A percentile compares a stretch with the other conserved stretches of the same genome.
Conservation (phyloP, 768 basidiomycete species). For the Lentinula edodes region DNA sequence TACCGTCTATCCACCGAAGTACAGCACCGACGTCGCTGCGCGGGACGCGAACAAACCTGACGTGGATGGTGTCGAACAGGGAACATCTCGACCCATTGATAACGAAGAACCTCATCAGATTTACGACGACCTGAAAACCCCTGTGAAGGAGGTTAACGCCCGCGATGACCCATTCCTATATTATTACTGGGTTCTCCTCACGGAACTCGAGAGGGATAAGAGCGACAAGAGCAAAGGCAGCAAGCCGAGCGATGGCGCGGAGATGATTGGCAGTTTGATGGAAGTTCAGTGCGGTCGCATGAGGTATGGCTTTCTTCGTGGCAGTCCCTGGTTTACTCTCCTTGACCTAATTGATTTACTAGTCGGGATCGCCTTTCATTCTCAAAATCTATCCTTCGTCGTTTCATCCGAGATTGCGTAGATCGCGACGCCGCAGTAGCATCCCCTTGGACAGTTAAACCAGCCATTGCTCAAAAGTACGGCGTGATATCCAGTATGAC, state of each 20-base stretch:
- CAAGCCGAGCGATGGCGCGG: slow-evolving; percentile 51
- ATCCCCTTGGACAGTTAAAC: slow-evolving; percentile 95
- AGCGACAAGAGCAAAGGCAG: slow-evolving; percentile 54
- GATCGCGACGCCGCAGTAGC: slow-evolving; percentile 89
- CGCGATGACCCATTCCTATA: slow-evolving; percentile 80
- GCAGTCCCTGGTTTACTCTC: not conserved
- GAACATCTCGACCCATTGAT: slow-evolving; percentile 28
- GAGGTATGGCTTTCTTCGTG: slow-evolving; percentile 46
- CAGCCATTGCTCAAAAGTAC: slow-evolving; percentile 75
- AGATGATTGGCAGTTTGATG: slow-evolving; percentile 72
- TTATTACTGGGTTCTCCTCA: slow-evolving; percentile 82
- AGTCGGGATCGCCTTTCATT: slow-evolving; percentile 95
- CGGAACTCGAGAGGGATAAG: slow-evolving; percentile 71
- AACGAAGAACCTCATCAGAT: slow-evolving; percentile 61
- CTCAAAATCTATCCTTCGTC: slow-evolving; percentile 93
- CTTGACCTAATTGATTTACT: slow-evolving; percentile 5
- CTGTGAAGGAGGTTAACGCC: slow-evolving; percentile 61
- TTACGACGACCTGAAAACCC: slow-evolving; percentile 73
- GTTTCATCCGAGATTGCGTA: slow-evolving; percentile 94
- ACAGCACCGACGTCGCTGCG: slow-evolving; percentile 37
- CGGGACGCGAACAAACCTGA: slow-evolving; percentile 47
- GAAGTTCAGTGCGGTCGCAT: slow-evolving; percentile 78
- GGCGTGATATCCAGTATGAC: slow-evolving; percentile 84
- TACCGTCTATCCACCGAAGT: slow-evolving; percentile 68
- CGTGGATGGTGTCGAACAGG: slow-evolving; percentile 21